A percentile compares a stretch with the other conserved stretches of the same genome.
Evolutionary conservation across 1,139 yeast species (phyloP).

Genomic region (Hyphopichia wangnamkhiaoensis): DNA sequence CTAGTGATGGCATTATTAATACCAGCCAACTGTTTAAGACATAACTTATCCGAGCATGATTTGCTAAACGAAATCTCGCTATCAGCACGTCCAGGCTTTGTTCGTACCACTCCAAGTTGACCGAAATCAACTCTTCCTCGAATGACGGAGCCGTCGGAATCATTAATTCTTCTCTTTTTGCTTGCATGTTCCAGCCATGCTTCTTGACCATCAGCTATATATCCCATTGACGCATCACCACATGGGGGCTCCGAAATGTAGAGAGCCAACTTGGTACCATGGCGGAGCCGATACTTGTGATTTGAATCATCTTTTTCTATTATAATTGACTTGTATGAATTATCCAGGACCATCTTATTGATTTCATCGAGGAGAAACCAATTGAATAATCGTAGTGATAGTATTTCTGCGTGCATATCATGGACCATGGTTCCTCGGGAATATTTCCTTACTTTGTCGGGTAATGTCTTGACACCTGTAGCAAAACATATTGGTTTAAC

Average conservation of each 20-base stretch:
- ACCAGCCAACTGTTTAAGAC: conserved; percentile 64
- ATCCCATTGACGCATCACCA: conserved; percentile 79
- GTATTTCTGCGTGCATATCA: conserved; percentile 87
- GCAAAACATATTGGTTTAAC: conserved; percentile 53
- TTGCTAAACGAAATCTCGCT: conserved; percentile 71
- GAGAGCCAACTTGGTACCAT: conserved; percentile 51
- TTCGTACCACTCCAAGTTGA: conserved; percentile 66
- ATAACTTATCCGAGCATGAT: conserved; percentile 85
- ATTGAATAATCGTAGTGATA: conserved; percentile 72
- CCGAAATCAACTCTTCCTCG: conserved; percentile 71
- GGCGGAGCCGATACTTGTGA: too few relatives aligned
- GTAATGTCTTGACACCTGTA: conserved; percentile 82
- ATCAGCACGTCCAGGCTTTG: conserved; percentile 89
- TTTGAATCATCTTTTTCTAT: conserved; percentile 20
- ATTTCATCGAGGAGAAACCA: conserved; percentile 35
- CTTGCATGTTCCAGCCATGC: conserved; percentile 1
- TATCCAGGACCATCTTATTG: conserved; percentile 5
- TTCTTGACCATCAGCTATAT: conserved; percentile 8
- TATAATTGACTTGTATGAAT: not conserved
- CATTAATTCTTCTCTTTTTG: conserved; percentile 8
- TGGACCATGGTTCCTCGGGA: conserved; percentile 68
- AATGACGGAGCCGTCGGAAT: conserved; percentile 5
- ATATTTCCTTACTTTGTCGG: conserved; percentile 46
- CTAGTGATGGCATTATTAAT: conserved; percentile 54
- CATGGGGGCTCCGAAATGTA: conserved; percentile 86